Evolutionary conservation across 345 rosid genomes (phyloP), one percentile per base, ranked within the genome.

Genomic region (Ceriops decandra): DNA sequence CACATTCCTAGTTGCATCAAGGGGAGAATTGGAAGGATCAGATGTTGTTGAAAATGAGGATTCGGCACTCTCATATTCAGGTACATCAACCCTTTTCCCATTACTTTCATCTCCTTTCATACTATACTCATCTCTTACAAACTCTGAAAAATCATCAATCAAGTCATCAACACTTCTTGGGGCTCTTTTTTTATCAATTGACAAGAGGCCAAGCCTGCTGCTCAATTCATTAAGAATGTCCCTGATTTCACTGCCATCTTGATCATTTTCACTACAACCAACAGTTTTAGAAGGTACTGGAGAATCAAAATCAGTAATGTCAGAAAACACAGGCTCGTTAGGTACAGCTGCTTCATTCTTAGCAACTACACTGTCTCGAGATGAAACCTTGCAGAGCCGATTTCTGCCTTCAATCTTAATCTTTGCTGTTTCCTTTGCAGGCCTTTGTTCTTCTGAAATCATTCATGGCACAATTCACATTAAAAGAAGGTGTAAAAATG

Each of bases 181-280:
- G 19, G 31, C 72, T 70, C 62, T 66, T 68, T 68, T 86, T 79
- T 80, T 90, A 75, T 95, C 84, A 72, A 95, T 88, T 2, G 97
- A 88, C 82, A 90, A 66, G 32, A 88, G 75, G 65, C 86, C 93
- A 63, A 95, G 88, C 88, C 80, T 88, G 2, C 88, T 80, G 75
- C 82, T 91, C 80, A 95, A 77, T 57, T 85, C 88, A 69, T 82
- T 82, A 64, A 95, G 85, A 77, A 90, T 88, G 83, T 90, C 90
- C 80, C 88, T 82, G 65, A 95, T 88, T 70, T 91, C 90, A 77
- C 74, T 79, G 30, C 66, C 78, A 64, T 67, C 78, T 36, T 15
- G 62, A 64, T 69, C 52, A 28, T 52, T 64, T 26, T 70, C 64
- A 60, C 22, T 68, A 57, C 60, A 62, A 64, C 73, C 78, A 65